Base-by-base conservation (phyloP, 2,329 filamentous ascomycete species). In the Endocalyx cinctus region DNA sequence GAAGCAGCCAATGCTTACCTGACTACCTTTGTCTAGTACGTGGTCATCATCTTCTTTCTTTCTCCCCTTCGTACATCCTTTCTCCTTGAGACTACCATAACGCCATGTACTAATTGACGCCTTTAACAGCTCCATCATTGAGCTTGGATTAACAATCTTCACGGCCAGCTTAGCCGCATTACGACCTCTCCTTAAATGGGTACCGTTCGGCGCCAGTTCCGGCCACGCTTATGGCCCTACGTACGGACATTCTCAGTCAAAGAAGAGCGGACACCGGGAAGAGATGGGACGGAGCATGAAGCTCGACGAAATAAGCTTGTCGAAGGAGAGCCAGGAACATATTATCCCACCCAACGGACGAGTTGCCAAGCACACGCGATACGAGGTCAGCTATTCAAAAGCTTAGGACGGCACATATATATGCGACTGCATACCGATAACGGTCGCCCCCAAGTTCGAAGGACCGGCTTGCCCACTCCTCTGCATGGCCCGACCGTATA, bases 281-380 rank as follows among this genome's bases (percentile, higher is more conserved):
- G 42, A 45, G 31, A 45, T 45, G 42, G 42, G 42, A 12, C 43
- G 39, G 17, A 29, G n/a, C 13, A 43, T 45, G 39, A 43, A 45
- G 31, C 33, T 45, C 11, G 34, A 45, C 25, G 42, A 45, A 19
- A 43, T 45, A 33, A 45, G 42, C 14, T 39, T 43, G 28, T 37
- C 33, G 11, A n/a, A n/a, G n/a, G 42, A 37, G 28, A 45, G 42
- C 27, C 37, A 41, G 35, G 42, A 45, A 16, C 41, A 37, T 27
- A 45, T 45, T n/a, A 39, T 45, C 28, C 42, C 42, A n/a, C n/a
- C n/a, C 22, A 40, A 42, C 27, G 42, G 42, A 11, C 28, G 33
- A 12, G 42, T 45, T 10, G 31, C 39, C 14, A 45, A 45, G 30
- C 43, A 39, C n/a, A 35, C 43, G 10, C 39, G 43, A 31, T 45